Conservation (phyloP, 2,329 filamentous ascomycete species). For the Rutstroemia sp. region DNA sequence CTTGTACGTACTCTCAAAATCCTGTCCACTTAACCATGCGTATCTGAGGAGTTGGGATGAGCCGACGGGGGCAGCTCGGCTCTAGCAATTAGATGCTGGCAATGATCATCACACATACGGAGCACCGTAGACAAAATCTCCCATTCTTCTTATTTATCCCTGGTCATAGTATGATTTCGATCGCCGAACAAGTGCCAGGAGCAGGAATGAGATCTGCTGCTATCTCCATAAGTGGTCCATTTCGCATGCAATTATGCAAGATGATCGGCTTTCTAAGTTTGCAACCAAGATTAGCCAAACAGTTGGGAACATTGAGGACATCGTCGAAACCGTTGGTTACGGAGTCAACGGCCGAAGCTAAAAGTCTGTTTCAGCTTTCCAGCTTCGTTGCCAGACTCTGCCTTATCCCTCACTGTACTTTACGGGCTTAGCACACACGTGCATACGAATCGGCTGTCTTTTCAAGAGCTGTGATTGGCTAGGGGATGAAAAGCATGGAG, state of each 20-base stretch:
- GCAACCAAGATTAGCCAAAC: background rate
- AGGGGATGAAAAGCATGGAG: background rate
- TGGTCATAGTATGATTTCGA: conserved; percentile 1
- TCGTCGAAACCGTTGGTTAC: background rate
- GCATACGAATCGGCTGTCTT: background rate
- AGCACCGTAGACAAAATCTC: too few relatives aligned
- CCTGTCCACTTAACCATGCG: background rate
- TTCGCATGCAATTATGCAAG: background rate
- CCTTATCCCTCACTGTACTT: background rate
- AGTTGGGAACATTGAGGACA: background rate
- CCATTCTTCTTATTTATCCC: background rate
- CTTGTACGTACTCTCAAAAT: background rate
- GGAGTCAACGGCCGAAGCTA: background rate
- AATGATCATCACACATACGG: background rate
- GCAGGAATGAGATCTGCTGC: background rate
- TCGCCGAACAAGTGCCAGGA: background rate
- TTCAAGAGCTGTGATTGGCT: background rate
- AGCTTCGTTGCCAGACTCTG: too few relatives aligned
- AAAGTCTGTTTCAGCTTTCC: background rate
- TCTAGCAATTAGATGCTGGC: background rate
- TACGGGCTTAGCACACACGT: background rate
- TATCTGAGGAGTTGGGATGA: background rate
- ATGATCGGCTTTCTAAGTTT: background rate
- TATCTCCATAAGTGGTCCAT: background rate
- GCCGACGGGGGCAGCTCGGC: conserved; percentile 1